Conservation (phyloP, 805 yeast genomes). For the Barnettozyma siamensis region DNA sequence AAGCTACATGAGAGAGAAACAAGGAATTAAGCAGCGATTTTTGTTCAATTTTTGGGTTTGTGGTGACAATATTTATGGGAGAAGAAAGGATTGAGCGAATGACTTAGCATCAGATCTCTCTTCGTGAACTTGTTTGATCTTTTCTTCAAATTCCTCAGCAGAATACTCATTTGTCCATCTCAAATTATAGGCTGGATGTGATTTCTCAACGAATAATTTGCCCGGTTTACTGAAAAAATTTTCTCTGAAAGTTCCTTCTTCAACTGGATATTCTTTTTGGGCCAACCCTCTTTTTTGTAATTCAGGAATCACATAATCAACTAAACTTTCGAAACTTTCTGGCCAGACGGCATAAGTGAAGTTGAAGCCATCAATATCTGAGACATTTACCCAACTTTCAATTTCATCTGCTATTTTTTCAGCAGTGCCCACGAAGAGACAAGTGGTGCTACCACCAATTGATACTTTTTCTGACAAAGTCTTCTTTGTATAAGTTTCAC, state of each 20-base stretch:
- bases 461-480: slow-evolving; percentile 24
- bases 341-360: slow-evolving; percentile 34
- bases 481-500: slow-evolving; percentile 16
- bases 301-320: slow-evolving; percentile 33
- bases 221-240: slow-evolving; percentile 21
- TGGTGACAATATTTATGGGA: no score
- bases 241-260: slow-evolving; percentile 34
- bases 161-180: background rate
- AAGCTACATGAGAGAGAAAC: no score
- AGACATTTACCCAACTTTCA: slow-evolving; percentile 33
- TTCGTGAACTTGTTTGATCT: no score
- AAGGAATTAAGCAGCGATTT: no score
- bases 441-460: slow-evolving; percentile 19
- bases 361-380: slow-evolving; percentile 39
- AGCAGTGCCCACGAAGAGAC: slow-evolving; percentile 28
- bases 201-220: slow-evolving; percentile 18
- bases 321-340: slow-evolving; percentile 34
- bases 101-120: no score
- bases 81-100: no score
- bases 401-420: slow-evolving; percentile 36
- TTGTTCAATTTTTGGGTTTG: no score
- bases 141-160: background rate
- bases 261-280: slow-evolving; percentile 25
- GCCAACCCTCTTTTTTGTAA: slow-evolving; percentile 32
- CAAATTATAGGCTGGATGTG: background rate